Base-by-base conservation (phyloP, 73 alveolate species). In the Breviolum minutum region DNA sequence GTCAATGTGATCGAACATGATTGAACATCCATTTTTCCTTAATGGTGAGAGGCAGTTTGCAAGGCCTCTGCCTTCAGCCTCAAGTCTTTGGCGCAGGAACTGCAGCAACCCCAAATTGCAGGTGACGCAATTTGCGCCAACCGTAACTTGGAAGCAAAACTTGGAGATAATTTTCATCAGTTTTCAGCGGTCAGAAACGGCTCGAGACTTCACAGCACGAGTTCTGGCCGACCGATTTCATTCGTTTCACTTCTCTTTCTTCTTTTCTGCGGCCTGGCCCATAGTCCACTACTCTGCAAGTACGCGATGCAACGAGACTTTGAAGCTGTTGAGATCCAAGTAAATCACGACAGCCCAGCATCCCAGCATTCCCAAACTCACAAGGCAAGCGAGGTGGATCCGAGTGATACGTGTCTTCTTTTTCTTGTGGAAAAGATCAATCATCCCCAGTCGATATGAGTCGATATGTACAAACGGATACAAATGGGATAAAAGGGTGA, bases 21-120 rank as follows among this genome's bases (percentile, higher is more conserved):
- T 40, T 3, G 54, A 40, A 40, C 54, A 40, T 40, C 30, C 26
- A 73, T 73, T 29, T 6, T 73, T 73, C 32, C 14, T 8, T n/a
- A 63, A 30, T 22, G 63, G 86, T 63, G 26, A 1, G 83, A 73
- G 83, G 86, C 86, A 77, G 86, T 77, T 77, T 77, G 63, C 86
- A 77, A 77, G 83, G 83, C 83, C 48, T 30, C 26, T 77, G 86
- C 86, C 86, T 77, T 29, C 24, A 11, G 63, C 86, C 86, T 77
- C 63, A 29, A 63, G 86, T 77, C 62, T 77, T 77, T 77, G 61
- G 86, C 86, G 27, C 86, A 60, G 54, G 26, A 77, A 77, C 86
- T 77, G 86, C 86, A 60, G 63, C 19, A 63, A 77, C 86, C 32
- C 86, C 86, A 77, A 29, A 8, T 30, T 8, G 40, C 63, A 6